Evolutionary conservation across 495 filamentous ascomycete genomes (phyloP).

Genomic region (Ascobolus immersus): DNA sequence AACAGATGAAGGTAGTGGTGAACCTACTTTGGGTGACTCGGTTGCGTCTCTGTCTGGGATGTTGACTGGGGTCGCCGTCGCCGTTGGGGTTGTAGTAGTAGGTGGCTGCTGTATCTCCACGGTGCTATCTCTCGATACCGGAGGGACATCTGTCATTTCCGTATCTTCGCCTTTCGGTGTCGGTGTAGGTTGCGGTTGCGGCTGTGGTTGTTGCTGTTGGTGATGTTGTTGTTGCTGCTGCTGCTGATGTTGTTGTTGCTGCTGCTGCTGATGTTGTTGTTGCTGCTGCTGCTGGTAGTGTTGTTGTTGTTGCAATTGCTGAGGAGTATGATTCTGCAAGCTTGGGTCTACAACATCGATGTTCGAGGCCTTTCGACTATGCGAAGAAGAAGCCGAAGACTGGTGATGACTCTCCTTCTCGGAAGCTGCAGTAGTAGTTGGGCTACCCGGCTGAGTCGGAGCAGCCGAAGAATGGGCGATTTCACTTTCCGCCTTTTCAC

Average conservation of each 20-base stretch:
- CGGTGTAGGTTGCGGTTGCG: not conserved
- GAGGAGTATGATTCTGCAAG: too few species aligned
- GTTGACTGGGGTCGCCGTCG: not conserved
- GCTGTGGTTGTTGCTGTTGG: not conserved
- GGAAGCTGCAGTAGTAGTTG: too few species aligned
- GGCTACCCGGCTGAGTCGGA: too few species aligned
- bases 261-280: not conserved
- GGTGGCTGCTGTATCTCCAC: not conserved
- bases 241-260: not conserved
- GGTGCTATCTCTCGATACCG: not conserved
- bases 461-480: too few species aligned
- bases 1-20: too few species aligned
- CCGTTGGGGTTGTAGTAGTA: not conserved
- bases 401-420: too few species aligned
- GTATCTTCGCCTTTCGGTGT: not conserved
- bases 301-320: too few species aligned
- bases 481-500: not conserved
- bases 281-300: not conserved
- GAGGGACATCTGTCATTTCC: not conserved
- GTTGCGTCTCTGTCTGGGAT: not conserved
- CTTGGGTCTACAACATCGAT: too few species aligned
- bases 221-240: not conserved
- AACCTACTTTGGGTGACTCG: too few species aligned
- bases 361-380: too few species aligned
- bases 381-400: too few species aligned